Conservation (phyloP, 371 early-diverging fungal genomes). For the Rhizoclosmatium hyalinum region DNA sequence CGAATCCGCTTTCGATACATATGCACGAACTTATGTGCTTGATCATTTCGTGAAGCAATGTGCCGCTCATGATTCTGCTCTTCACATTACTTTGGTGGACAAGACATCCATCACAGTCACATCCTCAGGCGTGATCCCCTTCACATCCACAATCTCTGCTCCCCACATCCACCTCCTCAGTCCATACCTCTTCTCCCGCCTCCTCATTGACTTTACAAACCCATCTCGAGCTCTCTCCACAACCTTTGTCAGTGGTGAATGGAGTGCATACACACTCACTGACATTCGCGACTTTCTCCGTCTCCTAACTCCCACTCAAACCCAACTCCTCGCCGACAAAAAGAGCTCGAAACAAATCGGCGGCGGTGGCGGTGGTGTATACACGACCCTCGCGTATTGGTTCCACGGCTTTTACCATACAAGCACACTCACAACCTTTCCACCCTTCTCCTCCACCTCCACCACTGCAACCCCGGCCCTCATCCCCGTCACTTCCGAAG, state of each 20-base stretch:
- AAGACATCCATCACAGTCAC: background rate
- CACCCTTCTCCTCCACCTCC: background rate
- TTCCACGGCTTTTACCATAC: background rate
- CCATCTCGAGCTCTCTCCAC: conserved; percentile 24
- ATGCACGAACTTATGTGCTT: background rate
- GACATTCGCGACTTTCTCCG: background rate
- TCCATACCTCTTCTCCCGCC: conserved; percentile 28
- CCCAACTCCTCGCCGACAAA: background rate
- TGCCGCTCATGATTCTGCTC: background rate
- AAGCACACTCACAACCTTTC: background rate
- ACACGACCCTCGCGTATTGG: background rate
- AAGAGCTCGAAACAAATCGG: too few relatives aligned
- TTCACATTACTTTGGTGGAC: background rate
- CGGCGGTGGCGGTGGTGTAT: too few relatives aligned
- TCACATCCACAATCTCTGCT: background rate
- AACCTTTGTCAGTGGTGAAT: conserved; percentile 33
- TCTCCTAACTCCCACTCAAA: background rate
- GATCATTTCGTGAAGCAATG: conserved; percentile 1
- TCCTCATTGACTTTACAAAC: conserved; percentile 23
- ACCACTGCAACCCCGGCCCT: background rate
- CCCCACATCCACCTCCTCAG: conserved; percentile 15
- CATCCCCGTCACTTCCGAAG: background rate
- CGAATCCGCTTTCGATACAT: conserved; percentile 5
- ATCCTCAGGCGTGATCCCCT: background rate
- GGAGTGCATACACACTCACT: background rate